Base-by-base conservation (phyloP, 2,329 filamentous ascomycete genomes). In the Epichloe baconii region DNA sequence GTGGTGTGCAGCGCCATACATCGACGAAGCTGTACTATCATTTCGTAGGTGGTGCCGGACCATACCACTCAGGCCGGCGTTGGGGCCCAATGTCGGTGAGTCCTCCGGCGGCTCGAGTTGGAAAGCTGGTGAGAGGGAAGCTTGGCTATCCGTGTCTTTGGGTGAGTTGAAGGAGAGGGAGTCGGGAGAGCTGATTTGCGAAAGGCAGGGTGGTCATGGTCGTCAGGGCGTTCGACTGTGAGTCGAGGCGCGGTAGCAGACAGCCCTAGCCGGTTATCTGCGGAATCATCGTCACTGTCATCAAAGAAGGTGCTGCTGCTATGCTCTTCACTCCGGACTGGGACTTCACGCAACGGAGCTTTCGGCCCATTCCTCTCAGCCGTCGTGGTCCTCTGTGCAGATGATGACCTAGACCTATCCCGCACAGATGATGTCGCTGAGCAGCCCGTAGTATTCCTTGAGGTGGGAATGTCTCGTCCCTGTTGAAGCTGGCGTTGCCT, bases 41-140 rank as follows among this genome's bases (percentile, higher is more conserved):
- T 81, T 81, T 48, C 93, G 82, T 41, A 97, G 71, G 71, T 97
- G 93, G 55, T 90, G 84, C 35, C 85, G 81, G 44, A 95, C 83
- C 72, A 95, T 78, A 2, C 85, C 86, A 60, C 84, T 91, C 15
- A 96, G 73, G 1, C 87, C 88, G 11, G 62, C 50, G 15, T 72
- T 72, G 0, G 86, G 83, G 2, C 85, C 85, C 5, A 95, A 70
- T 0, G 88, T 94, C 0, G 90, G 89, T 0, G 89, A 95, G 60
- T 95, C 88, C 10, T 65, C 64, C 0, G 73, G 66, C 5, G 51
- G 50, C 7, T 53, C 56, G 15, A 53, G 47, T 41, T 52, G 56
- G 14, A 50, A 43, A 5, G 53, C 55, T 0, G 60, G 46, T 1
- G 55, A 52, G 6, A 55, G 62, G 62, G 19, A 48, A 1, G 35